Evolutionary conservation across 148 eudicot species (phyloP), one percentile per base, ranked within the genome.

Genomic region (Dianthus caryophyllus): DNA sequence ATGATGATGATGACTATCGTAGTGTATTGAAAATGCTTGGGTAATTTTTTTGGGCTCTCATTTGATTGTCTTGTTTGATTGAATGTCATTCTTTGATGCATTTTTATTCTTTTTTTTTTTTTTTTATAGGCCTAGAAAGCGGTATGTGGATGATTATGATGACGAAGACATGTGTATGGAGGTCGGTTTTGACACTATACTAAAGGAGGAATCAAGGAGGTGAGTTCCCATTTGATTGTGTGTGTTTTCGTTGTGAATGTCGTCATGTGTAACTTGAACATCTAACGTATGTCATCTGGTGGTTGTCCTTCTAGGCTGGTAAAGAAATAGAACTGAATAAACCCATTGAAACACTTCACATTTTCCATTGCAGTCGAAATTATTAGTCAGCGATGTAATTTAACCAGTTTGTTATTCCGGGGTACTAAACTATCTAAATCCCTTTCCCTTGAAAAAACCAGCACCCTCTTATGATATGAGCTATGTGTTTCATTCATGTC

Each of bases 151-250:
- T 4, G 79, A 53, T 10, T 79, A 78, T 31, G 82, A 77, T 31
- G 86, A 75, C 1, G 98, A 86, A 53, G 71, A 54, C 36, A 72
- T 10, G 33, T 24, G 79, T 59, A 89, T 89, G 98, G 98, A 83
- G 77, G 92, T 79, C 8, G 75, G 64, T 65, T 94, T 84, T 49
- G 77, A 81, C 15, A 73, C 79, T 12, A 90, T 90, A 51, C 20
- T 46, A 78, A 33, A 12, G 71, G 98, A 90, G 76, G 98, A 90
- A 80, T 56, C 16, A 10, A 73, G 79, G 69, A 94, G 98, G 98
- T 90, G 25, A 78, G 92, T 78, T n/a, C 15, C 38, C 2, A 12
- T 10, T 41, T 25, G 8, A 11, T 30, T 58, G 29, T 49, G 53
- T 24, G 11, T 13, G 22, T 26, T 5, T 25, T 54, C 17, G 22